Evolutionary conservation across 2,329 filamentous ascomycete species (phyloP).

Genomic region (Ambrosiella xylebori): DNA sequence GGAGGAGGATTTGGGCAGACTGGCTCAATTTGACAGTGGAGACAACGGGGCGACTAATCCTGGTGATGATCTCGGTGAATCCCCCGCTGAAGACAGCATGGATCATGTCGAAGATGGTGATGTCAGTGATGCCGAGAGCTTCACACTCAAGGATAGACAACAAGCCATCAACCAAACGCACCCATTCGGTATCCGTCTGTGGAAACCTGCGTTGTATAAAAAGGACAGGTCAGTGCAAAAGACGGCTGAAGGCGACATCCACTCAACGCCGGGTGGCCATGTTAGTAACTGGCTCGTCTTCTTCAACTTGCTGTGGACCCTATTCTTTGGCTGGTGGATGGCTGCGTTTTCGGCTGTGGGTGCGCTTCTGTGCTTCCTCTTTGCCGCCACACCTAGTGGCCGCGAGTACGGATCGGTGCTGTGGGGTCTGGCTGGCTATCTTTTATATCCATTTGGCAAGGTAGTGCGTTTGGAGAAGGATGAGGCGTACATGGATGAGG

Average conservation of each 20-base stretch:
- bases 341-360: slow-evolving; percentile 57
- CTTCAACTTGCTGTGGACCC: slow-evolving; percentile 80
- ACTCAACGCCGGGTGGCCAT: slow-evolving; percentile 76
- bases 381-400: slow-evolving; percentile 63
- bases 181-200: slow-evolving; percentile 94
- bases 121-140: slow-evolving; percentile 86
- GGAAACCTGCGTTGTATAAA: slow-evolving; percentile 97
- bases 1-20: slow-evolving; percentile 15
- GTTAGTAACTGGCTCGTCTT: slow-evolving; percentile 72
- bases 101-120: slow-evolving; percentile 50
- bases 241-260: slow-evolving; percentile 89
- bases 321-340: slow-evolving; percentile 95
- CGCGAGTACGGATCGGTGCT: slow-evolving; percentile 74
- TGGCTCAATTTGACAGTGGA: slow-evolving; percentile 15
- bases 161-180: slow-evolving; percentile 97
- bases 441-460: slow-evolving; percentile 94
- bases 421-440: slow-evolving; percentile 66
- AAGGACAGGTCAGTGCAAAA: slow-evolving; percentile 93
- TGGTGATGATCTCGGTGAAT: slow-evolving; percentile 16
- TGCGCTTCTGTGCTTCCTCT: slow-evolving; percentile 60
- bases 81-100: slow-evolving; percentile 24
- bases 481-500: slow-evolving; percentile 84
- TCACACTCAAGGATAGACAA: slow-evolving; percentile 91
- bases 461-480: slow-evolving; percentile 89
- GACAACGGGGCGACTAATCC: slow-evolving; percentile 15